Base-by-base conservation (phyloP, 768 basidiomycete genomes). In the Lactarius sp. region DNA sequence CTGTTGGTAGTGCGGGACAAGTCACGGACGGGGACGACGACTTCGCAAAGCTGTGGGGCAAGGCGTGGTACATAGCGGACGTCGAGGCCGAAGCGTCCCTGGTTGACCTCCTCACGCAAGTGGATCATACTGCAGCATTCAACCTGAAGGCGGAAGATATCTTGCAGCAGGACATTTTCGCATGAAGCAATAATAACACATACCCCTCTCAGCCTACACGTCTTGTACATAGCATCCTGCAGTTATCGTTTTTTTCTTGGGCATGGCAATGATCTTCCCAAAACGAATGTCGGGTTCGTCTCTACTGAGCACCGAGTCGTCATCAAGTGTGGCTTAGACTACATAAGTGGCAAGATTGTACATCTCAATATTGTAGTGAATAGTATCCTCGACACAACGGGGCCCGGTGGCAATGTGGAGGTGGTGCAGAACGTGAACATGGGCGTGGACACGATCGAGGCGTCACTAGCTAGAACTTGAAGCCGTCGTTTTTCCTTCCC, bases 401-500 rank as follows among this genome's bases (percentile, higher is more conserved):
- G 4, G 4, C 9, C 22, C 12, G 47, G 27, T 27, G 20, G 47
- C 47, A 14, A 22, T 13, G 47, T 22, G 12, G 47, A 49, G 14
- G 16, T 44, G 18, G 50, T 18, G 42, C 41, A 41, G 41, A 41
- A 33, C 36, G 20, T 27, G 14, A 68, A 51, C 13, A 20, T 27
- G 22, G 22, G 22, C 22, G 22, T 27, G 65, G 56, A 37, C 36
- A 42, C 53, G 1, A 56, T 66, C 34, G 59, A 56, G 65, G 49
- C 62, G 10, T 54, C 62, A 4, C 41, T 64, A 31, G 62, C 47
- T 66, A 31, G 65, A 66, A 66, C 47, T 66, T 20, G 65, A 66
- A 66, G 16, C 60, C 59, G 6, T 58, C 8, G 54, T 64, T 36
- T 49, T 67, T 18, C 13, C 56, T 37, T 55, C 64, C 46, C 59